These are phyloP conservation scores for Eutrema yunnanense DNA, from an alignment of 345 rosid species.

Conservation along the genomic window DNA sequence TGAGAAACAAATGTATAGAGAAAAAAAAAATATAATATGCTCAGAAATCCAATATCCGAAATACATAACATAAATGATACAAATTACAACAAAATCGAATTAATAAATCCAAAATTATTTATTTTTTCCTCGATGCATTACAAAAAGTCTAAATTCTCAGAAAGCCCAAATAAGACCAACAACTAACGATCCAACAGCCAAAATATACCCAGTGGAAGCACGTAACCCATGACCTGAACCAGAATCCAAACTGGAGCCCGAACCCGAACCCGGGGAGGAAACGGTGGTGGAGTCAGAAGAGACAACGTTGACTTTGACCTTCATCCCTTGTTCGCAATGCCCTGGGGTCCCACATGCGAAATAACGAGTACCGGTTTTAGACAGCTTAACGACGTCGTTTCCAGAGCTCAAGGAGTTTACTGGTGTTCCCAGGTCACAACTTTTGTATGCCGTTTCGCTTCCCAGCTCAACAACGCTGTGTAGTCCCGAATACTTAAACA, in stretches of 20 bases:
- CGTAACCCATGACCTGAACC: constrained; percentile 11
- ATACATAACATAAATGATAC: not conserved
- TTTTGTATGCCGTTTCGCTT: constrained; percentile 67
- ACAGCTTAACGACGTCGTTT: constrained; percentile 65
- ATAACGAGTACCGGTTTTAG: constrained; percentile 64
- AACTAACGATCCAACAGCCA: constrained; percentile 18
- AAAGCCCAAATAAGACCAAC: constrained; percentile 19
- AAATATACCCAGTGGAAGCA: not conserved
- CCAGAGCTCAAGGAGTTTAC: constrained; percentile 60
- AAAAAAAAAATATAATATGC: not conserved
- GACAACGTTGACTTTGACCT: constrained; percentile 58
- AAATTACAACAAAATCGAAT: constrained; percentile 6
- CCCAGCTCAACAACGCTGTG: constrained; percentile 84
- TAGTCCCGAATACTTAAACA: constrained; percentile 77
- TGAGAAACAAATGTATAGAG: not conserved
- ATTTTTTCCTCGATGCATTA: not conserved
- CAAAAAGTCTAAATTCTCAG: constrained; percentile 2
- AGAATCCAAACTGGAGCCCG: not conserved
- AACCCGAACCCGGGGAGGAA: constrained; percentile 9
- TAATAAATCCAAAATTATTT: not conserved
- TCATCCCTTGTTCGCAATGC: constrained; percentile 89
- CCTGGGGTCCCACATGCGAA: constrained; percentile 84
- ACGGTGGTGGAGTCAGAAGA: constrained; percentile 38
- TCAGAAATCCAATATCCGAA: not conserved
- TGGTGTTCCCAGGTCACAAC: constrained; percentile 65